These are phyloP conservation scores for Micromonas commoda DNA, from an alignment of 139 green algal genomes.

Conservation along the genomic window DNA sequence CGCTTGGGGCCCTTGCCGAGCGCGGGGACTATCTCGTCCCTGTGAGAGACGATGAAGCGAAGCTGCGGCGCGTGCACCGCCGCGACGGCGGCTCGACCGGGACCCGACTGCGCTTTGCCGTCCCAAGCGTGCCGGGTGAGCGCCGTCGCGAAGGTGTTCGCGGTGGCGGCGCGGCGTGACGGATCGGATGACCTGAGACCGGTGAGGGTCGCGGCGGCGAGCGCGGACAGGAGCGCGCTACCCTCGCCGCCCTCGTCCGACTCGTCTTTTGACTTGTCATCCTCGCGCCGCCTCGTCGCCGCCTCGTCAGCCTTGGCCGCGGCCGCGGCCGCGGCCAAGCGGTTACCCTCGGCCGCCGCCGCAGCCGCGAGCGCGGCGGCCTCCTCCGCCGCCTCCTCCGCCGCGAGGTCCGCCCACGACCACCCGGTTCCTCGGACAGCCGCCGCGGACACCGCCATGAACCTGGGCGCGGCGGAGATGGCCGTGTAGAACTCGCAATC, in stretches of 20 bases:
- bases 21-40: neutral
- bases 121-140: conserved; percentile 9
- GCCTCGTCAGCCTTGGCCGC: neutral
- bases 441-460: conserved; percentile 5
- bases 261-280: neutral
- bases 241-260: neutral
- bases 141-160: neutral
- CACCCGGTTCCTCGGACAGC: neutral
- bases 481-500: neutral
- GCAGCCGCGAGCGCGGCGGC: neutral
- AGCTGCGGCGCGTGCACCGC: conserved; percentile 14
- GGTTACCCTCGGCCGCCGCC: too few relatives aligned
- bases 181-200: neutral
- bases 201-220: neutral
- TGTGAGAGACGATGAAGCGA: neutral
- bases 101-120: neutral
- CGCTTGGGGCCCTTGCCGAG: neutral
- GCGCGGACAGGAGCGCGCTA: neutral
- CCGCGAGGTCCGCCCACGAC: neutral
- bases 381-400: neutral
- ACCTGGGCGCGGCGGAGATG: neutral
- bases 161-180: too few relatives aligned
- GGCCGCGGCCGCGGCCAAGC: too few relatives aligned
- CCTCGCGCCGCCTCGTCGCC: neutral
- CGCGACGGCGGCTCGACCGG: neutral